Percentiles rank a stretch among this genome's conserved stretches.
Conservation (phyloP, 805 yeast species). For the Saccharomycopsis sp. region DNA sequence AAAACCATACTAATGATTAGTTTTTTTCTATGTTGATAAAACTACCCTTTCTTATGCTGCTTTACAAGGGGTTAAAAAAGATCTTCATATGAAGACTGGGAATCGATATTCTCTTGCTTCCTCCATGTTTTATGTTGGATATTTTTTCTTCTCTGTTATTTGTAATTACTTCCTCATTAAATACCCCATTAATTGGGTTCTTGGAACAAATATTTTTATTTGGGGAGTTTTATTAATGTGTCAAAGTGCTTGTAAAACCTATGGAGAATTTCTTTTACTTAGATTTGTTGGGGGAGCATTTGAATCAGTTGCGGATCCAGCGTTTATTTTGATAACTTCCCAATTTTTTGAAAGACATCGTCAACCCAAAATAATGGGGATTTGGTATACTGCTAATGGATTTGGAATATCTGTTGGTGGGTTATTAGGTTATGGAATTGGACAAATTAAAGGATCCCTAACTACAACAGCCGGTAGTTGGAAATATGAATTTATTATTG, state of each 20-base stretch:
- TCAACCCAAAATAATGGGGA: conserved; percentile 26
- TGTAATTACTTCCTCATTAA: conserved; percentile 26
- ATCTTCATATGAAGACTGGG: conserved; percentile 29
- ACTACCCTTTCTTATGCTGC: conserved; percentile 34
- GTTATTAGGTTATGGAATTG: conserved; percentile 22
- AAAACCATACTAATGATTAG: too few species aligned
- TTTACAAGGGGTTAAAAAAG: conserved; percentile 33
- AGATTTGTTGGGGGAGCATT: conserved; percentile 23
- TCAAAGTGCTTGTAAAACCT: conserved; percentile 28
- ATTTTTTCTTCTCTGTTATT: conserved; percentile 33
- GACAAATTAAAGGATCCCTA: conserved; percentile 19
- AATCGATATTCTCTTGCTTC: conserved; percentile 32
- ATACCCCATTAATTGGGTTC: conserved; percentile 29
- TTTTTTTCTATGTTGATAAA: conserved; percentile 35
- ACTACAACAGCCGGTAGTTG: conserved; percentile 18
- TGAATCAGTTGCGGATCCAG: conserved; percentile 21
- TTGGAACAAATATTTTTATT: conserved; percentile 23
- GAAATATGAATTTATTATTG: conserved; percentile 19
- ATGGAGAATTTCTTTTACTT: conserved; percentile 30
- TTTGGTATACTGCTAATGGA: conserved; percentile 28
- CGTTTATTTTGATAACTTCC: conserved; percentile 26
- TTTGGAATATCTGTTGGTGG: conserved; percentile 23
- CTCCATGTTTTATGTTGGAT: conserved; percentile 32
- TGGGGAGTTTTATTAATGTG: conserved; percentile 29
- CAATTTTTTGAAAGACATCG: conserved; percentile 26